These are phyloP conservation scores for Scleroderma bovista DNA, from an alignment of 768 basidiomycete species.

Conservation along the genomic window DNA sequence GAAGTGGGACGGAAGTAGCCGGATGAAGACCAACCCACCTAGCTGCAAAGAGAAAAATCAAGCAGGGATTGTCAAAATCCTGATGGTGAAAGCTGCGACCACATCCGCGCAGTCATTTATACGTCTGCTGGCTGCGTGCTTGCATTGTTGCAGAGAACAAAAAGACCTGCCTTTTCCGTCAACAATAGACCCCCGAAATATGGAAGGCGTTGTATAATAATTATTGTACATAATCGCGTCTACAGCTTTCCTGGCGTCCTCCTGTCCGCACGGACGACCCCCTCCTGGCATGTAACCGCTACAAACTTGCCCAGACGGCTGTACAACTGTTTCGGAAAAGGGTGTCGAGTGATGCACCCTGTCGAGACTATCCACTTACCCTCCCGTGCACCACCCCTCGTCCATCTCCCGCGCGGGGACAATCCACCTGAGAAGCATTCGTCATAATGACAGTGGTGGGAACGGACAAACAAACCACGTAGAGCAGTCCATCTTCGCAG, in stretches of 20 bases:
- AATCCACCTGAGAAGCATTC: conserved; percentile 44
- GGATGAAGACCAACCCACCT: conserved; percentile 15
- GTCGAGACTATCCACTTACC: conserved; percentile 37
- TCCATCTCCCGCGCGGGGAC: conserved; percentile 59
- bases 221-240: neutral
- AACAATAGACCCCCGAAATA: conserved; percentile 21
- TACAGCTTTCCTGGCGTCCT: conserved; percentile 42
- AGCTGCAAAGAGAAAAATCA: conserved; percentile 18
- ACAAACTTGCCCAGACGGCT: conserved; percentile 59
- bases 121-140: conserved; percentile 4
- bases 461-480: conserved; percentile 47
- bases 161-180: conserved; percentile 23
- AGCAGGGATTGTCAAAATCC: conserved; percentile 34
- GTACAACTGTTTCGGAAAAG: conserved; percentile 47
- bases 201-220: neutral
- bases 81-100: conserved; percentile 9
- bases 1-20: neutral
- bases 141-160: conserved; percentile 27
- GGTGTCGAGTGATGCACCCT: neutral
- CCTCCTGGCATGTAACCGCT: conserved; percentile 79
- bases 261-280: conserved; percentile 59
- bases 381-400: conserved; percentile 66
- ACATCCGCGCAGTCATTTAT: conserved; percentile 18
- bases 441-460: neutral
- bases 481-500: conserved; percentile 77